phyloP scores from a whole-genome alignment of 345 rosid species.

The Isatis tinctoria region DNA sequence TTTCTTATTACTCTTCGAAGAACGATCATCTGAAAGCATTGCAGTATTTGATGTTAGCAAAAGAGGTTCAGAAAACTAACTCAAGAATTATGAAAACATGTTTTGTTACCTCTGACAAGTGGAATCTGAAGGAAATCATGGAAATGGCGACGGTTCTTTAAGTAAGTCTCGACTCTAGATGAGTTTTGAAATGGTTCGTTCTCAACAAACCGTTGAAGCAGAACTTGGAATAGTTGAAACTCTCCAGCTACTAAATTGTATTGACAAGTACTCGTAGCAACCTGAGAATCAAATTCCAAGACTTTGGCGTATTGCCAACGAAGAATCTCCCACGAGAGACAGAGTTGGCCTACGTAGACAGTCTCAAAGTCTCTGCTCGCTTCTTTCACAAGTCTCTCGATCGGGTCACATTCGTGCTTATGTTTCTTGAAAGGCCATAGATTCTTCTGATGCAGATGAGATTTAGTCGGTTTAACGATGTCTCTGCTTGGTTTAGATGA shows the following conservation, averaged over 20 bases:
- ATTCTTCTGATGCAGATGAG: slow-evolving; percentile 33
- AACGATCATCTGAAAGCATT: slow-evolving; percentile 47
- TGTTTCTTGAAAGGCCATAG: slow-evolving; percentile 44
- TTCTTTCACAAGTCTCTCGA: slow-evolving; percentile 40
- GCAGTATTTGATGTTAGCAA: not conserved
- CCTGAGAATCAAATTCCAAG: slow-evolving; percentile 38
- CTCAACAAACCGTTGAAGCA: slow-evolving; percentile 70
- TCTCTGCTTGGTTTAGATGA: slow-evolving; percentile 16
- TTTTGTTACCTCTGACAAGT: slow-evolving; percentile 55
- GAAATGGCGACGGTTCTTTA: slow-evolving; percentile 49
- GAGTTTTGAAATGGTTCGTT: slow-evolving; percentile 69
- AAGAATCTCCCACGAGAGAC: slow-evolving; percentile 92
- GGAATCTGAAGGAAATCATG: slow-evolving; percentile 74
- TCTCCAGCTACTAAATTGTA: slow-evolving; percentile 72
- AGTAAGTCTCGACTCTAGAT: slow-evolving; percentile 55
- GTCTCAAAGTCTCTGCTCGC: slow-evolving; percentile 56
- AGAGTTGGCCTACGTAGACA: slow-evolving; percentile 76
- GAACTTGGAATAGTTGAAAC: slow-evolving; percentile 79
- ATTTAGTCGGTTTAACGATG: slow-evolving; percentile 25
- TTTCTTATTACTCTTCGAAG: slow-evolving; percentile 39
- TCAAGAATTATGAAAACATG: not conserved
- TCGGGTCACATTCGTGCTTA: slow-evolving; percentile 31
- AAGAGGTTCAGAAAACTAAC: not conserved
- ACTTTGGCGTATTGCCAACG: slow-evolving; percentile 66
- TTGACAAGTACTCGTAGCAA: slow-evolving; percentile 34